Percentiles rank a stretch among this genome's conserved stretches.
These are phyloP conservation scores for Paracoccidioides lutzii DNA, from an alignment of 2,329 filamentous ascomycete genomes.

Conservation along the genomic window DNA sequence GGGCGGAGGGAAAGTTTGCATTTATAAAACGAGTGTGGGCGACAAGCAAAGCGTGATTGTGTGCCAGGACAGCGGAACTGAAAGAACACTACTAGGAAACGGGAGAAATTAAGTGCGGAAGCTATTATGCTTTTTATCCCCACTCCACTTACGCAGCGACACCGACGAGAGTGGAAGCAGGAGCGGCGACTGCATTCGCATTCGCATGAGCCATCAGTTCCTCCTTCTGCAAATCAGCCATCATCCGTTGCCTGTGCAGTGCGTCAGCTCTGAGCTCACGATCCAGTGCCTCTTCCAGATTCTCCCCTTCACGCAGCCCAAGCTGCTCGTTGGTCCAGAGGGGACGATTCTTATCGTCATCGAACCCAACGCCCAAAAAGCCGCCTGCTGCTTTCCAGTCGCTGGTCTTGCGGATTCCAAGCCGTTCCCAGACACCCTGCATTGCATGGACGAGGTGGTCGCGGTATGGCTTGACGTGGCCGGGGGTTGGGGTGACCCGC, in stretches of 20 bases:
- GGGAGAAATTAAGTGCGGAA: background rate
- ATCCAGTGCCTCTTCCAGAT: slow-evolving; percentile 46
- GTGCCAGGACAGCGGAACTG: background rate
- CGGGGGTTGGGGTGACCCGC: slow-evolving; percentile 88
- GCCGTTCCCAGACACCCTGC: slow-evolving; percentile 74
- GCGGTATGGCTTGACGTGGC: slow-evolving; percentile 72
- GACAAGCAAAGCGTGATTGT: background rate
- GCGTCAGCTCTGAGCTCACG: slow-evolving; percentile 21
- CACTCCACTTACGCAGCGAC: slow-evolving; percentile 5
- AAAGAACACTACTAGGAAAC: background rate
- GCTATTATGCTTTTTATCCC: background rate
- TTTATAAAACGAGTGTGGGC: background rate
- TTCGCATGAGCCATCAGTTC: slow-evolving; percentile 11
- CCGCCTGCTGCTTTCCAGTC: slow-evolving; percentile 86
- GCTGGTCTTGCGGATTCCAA: slow-evolving; percentile 82
- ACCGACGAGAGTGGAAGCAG: slow-evolving; percentile 3
- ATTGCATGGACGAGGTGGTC: slow-evolving; percentile 74
- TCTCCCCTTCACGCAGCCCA: slow-evolving; percentile 48
- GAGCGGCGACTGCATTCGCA: background rate
- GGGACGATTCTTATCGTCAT: slow-evolving; percentile 47
- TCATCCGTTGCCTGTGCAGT: slow-evolving; percentile 8
- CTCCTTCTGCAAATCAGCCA: slow-evolving; percentile 7
- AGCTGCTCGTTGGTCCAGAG: slow-evolving; percentile 90
- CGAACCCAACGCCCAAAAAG: slow-evolving; percentile 83
- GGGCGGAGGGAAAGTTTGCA: background rate